These are phyloP conservation scores for Podospora pseudoanserina DNA, from an alignment of 495 filamentous ascomycete genomes.

Conservation along the genomic window DNA sequence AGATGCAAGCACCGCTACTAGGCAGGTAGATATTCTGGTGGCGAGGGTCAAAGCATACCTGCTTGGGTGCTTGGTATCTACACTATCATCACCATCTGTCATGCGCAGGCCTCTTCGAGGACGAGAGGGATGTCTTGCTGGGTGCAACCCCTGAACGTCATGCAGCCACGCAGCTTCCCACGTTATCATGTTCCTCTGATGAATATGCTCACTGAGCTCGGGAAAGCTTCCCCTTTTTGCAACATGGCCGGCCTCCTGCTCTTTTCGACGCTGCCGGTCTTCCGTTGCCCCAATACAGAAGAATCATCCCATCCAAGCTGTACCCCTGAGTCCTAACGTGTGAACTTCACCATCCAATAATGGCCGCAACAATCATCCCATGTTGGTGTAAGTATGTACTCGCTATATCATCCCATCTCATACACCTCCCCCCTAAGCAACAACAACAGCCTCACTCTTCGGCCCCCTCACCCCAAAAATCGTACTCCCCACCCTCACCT, in stretches of 20 bases:
- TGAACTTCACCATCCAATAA: background rate
- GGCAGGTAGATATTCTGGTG: background rate
- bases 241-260: background rate
- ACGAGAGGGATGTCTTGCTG: background rate
- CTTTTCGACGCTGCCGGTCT: background rate
- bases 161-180: background rate
- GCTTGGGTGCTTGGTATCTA: background rate
- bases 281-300: background rate
- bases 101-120: background rate
- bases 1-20: background rate
- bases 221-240: background rate
- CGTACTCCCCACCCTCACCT: conserved; percentile 93
- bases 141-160: background rate
- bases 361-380: background rate
- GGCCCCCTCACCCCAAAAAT: conserved; percentile 82
- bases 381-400: background rate
- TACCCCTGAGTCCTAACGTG: background rate
- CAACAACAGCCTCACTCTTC: conserved; percentile 65
- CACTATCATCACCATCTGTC: background rate
- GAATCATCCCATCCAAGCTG: background rate
- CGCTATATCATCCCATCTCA: too few species aligned
- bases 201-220: background rate
- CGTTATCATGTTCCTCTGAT: background rate
- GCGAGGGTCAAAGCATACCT: background rate
- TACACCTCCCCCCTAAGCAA: conserved; percentile 28